Evolutionary conservation across 345 rosid species (phyloP).

Genomic region (Hypericum perforatum): DNA sequence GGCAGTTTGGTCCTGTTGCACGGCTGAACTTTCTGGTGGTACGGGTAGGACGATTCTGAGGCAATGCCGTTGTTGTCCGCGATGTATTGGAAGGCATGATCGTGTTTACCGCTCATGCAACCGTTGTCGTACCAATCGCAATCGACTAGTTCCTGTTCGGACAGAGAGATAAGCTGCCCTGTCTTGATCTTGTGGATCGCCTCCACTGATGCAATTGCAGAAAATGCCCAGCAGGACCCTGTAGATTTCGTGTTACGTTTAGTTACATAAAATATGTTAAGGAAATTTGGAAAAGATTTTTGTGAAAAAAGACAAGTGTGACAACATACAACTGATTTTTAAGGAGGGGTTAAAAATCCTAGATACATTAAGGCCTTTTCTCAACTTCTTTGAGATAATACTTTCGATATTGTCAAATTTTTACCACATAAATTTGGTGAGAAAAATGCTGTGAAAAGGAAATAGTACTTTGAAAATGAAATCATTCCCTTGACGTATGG

Average conservation of each 20-base stretch:
- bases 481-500: no score
- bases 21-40: slow-evolving; percentile 28
- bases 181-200: slow-evolving; percentile 37
- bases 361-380: no score
- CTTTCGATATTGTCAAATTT: no score
- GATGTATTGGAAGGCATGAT: slow-evolving; percentile 29
- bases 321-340: no score
- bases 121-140: slow-evolving; percentile 22
- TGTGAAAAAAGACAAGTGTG: no score
- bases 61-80: slow-evolving; percentile 33
- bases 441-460: no score
- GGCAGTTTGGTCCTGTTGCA: slow-evolving; percentile 28
- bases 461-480: no score
- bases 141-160: slow-evolving; percentile 31
- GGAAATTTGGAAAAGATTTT: no score
- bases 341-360: no score
- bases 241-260: background rate
- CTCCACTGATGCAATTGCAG: slow-evolving; percentile 31
- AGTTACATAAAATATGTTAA: no score
- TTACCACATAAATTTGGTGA: no score
- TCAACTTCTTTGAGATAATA: no score
- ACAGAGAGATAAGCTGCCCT: slow-evolving; percentile 22
- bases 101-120: slow-evolving; percentile 32
- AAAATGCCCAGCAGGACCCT: slow-evolving; percentile 38
- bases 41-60: slow-evolving; percentile 38